Evolutionary conservation across 2,329 filamentous ascomycete genomes (phyloP).

Genomic region (Cordyceps cicadae): DNA sequence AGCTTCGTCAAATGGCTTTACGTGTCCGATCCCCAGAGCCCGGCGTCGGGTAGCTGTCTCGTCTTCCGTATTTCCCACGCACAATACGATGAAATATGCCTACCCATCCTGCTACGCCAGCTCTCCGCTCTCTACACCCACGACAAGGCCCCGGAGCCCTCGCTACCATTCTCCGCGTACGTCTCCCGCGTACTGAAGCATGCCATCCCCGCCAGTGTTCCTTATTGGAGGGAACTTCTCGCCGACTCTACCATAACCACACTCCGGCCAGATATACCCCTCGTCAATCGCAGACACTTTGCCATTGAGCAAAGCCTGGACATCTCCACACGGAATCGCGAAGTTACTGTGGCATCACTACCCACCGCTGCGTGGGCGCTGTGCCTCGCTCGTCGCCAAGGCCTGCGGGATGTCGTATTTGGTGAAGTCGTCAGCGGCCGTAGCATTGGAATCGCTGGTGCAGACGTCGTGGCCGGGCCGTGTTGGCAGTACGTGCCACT

Average conservation of each 20-base stretch:
- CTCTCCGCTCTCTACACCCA: constrained; percentile 40
- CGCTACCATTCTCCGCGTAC: constrained; percentile 38
- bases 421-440: constrained; percentile 59
- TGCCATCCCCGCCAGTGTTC: constrained; percentile 40
- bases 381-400: constrained; percentile 47
- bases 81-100: constrained; percentile 61
- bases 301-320: constrained; percentile 35
- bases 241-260: constrained; percentile 43
- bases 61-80: constrained; percentile 58
- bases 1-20: constrained; percentile 54
- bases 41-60: constrained; percentile 32
- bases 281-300: constrained; percentile 30
- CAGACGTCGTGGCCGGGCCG: constrained; percentile 52
- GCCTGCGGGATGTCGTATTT: constrained; percentile 51
- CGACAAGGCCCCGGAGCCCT: constrained; percentile 18
- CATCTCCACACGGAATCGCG: constrained; percentile 39
- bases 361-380: constrained; percentile 62
- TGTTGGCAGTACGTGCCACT: constrained; percentile 62
- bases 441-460: constrained; percentile 41
- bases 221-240: constrained; percentile 55
- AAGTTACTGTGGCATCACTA: constrained; percentile 55
- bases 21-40: constrained; percentile 27
- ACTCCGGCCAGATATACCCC: constrained; percentile 30
- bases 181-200: constrained; percentile 34
- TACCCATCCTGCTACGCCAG: constrained; percentile 53